Evolutionary conservation across 1,139 yeast species (phyloP).

Genomic region (Geotrichum cucujoidarum): DNA sequence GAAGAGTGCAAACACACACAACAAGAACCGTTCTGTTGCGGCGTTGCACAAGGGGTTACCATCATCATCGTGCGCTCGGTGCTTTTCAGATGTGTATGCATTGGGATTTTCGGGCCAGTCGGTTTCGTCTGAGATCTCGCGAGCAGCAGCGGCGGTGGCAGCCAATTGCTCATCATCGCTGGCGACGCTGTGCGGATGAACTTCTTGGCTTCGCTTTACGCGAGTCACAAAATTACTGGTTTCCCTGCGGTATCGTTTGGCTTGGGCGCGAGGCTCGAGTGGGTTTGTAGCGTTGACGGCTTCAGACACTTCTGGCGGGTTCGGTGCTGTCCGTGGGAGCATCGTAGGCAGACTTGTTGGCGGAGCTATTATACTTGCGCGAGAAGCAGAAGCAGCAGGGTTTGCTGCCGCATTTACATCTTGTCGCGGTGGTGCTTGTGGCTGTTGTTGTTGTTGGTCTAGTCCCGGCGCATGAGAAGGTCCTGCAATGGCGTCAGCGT

Average conservation of each 20-base stretch:
- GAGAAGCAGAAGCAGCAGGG: too few species aligned
- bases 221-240: constrained; percentile 5
- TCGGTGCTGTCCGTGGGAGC: constrained; percentile 5
- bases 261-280: neutral
- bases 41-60: constrained; percentile 14
- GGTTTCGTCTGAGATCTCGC: constrained; percentile 7
- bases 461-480: neutral
- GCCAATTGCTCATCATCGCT: constrained; percentile 7
- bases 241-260: neutral
- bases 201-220: constrained; percentile 5
- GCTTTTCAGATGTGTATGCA: neutral
- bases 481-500: constrained; percentile 5
- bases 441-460: neutral
- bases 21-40: constrained; percentile 11
- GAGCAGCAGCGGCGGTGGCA: constrained; percentile 14
- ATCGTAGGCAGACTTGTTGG: neutral
- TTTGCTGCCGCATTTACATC: too few species aligned
- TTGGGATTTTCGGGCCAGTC: constrained; percentile 1
- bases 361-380: neutral
- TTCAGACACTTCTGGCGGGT: constrained; percentile 5
- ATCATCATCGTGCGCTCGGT: constrained; percentile 1
- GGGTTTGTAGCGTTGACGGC: neutral
- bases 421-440: neutral
- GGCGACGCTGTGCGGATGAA: neutral
- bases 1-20: constrained; percentile 13